Base-by-base conservation (phyloP, 2,329 filamentous ascomycete genomes). In the Xylaria sp. region DNA sequence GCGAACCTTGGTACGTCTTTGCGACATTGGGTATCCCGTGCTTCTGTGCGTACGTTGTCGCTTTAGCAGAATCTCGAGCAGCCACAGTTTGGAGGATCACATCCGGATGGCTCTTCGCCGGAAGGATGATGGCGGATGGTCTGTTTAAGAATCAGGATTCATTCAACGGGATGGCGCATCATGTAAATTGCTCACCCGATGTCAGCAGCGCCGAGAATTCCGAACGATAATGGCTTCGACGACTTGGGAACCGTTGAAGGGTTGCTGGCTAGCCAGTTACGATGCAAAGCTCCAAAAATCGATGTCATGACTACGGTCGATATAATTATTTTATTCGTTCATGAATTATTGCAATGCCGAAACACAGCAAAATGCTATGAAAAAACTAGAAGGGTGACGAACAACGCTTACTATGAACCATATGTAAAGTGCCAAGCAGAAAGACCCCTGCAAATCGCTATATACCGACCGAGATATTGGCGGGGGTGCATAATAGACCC, bases 61-160 rank as follows among this genome's bases (percentile, higher is more conserved):
- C 87, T 59, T 79, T 83, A 4, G 74, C 75, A 36, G 72, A 77
- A 73, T 87, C 82, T 4, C 86, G 80, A 2, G 86, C 85, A 2
- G 87, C 85, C 1, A 89, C 81, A 4, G 82, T 84, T 9, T 83
- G 80, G 13, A 89, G 67, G 13, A 87, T 78, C 15, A 88, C 83
- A 45, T 87, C 85, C 0, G 86, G 79, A 71, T 89, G 86, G 3
- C 80, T 81, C 68, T 80, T 83, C 15, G 86, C 85, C 0, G 86
- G 85, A 2, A 67, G 73, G 41, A 88, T 82, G 20, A 87, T 70
- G 13, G 81, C 80, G 18, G 76, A 60, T 0, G 82, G 81, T 9
- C 80, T 83, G 25, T 36, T 36, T 3, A 10, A 60, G 46, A 61
- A 23, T 60, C 36, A 64, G 50, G 5, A 48, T n/a, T 48, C 20